These are phyloP conservation scores for Alternaria sp. DNA, from an alignment of 2,329 filamentous ascomycete genomes.

Conservation along the genomic window DNA sequence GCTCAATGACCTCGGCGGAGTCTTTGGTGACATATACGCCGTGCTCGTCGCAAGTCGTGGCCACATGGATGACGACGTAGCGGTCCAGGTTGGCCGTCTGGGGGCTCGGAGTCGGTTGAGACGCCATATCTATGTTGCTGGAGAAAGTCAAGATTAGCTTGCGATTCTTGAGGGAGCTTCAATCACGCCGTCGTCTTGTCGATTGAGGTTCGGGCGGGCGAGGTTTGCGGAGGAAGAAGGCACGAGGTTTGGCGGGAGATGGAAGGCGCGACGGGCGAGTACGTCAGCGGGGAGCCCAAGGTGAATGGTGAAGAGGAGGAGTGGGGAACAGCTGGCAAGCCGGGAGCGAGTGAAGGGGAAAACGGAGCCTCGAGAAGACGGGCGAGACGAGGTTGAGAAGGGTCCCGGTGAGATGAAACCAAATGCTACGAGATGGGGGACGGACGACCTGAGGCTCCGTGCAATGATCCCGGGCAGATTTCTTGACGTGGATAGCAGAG, in stretches of 20 bases:
- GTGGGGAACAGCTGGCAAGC: slow-evolving; percentile 27
- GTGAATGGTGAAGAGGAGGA: slow-evolving; percentile 30
- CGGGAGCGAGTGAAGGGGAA: slow-evolving; percentile 31
- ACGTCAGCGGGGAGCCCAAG: slow-evolving; percentile 40
- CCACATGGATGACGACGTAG: slow-evolving; percentile 97
- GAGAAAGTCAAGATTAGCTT: slow-evolving; percentile 7
- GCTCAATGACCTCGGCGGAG: slow-evolving; percentile 98
- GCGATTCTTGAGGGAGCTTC: slow-evolving; percentile 19
- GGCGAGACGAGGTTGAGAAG: slow-evolving; percentile 28
- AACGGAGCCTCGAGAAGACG: slow-evolving; percentile 30
- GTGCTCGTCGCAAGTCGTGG: slow-evolving; percentile 98
- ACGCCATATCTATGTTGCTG: slow-evolving; percentile 35
- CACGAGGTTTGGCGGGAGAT: slow-evolving; percentile 17
- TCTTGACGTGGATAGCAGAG: slow-evolving; percentile 44
- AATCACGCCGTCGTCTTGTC: slow-evolving; percentile 15
- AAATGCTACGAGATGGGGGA: slow-evolving; percentile 36
- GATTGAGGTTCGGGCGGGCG: slow-evolving; percentile 11
- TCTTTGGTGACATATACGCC: slow-evolving; percentile 99
- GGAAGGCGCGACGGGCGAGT: slow-evolving; percentile 25
- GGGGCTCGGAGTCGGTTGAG: slow-evolving; percentile 41
- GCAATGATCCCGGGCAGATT: slow-evolving; percentile 40
- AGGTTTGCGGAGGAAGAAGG: slow-evolving; percentile 24
- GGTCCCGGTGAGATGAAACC: slow-evolving; percentile 37
- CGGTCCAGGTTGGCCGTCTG: slow-evolving; percentile 73
- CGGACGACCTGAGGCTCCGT: slow-evolving; percentile 40